Percentiles rank a stretch among this genome's conserved stretches.
Evolutionary conservation across 768 basidiomycete species (phyloP).

Genomic region (Trametes gibbosa): DNA sequence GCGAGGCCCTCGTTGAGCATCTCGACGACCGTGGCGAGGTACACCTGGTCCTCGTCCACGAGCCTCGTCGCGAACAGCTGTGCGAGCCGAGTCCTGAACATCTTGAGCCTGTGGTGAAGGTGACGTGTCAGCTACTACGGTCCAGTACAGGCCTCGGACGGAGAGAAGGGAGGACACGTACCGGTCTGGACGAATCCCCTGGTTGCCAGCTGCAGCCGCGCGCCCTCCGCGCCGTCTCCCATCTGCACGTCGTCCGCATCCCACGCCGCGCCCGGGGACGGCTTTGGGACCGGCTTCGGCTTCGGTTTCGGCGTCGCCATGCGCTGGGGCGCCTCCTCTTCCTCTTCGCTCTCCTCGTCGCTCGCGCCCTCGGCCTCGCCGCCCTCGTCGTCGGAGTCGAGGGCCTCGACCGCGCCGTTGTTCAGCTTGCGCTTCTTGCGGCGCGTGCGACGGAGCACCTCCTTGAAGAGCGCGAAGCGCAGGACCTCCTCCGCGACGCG

Average conservation of each 20-base stretch:
- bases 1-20: slow-evolving; percentile 75
- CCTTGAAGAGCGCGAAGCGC: slow-evolving; percentile 96
- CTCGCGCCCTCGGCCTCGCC: slow-evolving; percentile 52
- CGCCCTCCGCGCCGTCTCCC: slow-evolving; percentile 40
- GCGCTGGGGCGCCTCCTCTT: slow-evolving; percentile 44
- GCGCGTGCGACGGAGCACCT: slow-evolving; percentile 80
- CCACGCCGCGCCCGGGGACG: slow-evolving; percentile 30
- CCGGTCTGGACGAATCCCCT: slow-evolving; percentile 56
- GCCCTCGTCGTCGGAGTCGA: slow-evolving; percentile 41
- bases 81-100: slow-evolving; percentile 81
- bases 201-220: slow-evolving; percentile 38
- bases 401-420: slow-evolving; percentile 43
- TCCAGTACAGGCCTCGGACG: not conserved
- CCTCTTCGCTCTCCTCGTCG: slow-evolving; percentile 49
- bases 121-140: not conserved
- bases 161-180: slow-evolving; percentile 32
- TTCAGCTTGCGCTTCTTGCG: slow-evolving; percentile 88
- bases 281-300: slow-evolving; percentile 31
- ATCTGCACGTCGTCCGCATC: slow-evolving; percentile 59
- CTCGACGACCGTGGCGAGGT: slow-evolving; percentile 66
- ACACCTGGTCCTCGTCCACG: slow-evolving; percentile 76
- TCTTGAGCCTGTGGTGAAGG: slow-evolving; percentile 51
- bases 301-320: slow-evolving; percentile 47
- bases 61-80: slow-evolving; percentile 63
- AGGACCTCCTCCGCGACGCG: slow-evolving; percentile 91